Base-by-base conservation (phyloP, 768 basidiomycete species). In the Termitomyces sp. region DNA sequence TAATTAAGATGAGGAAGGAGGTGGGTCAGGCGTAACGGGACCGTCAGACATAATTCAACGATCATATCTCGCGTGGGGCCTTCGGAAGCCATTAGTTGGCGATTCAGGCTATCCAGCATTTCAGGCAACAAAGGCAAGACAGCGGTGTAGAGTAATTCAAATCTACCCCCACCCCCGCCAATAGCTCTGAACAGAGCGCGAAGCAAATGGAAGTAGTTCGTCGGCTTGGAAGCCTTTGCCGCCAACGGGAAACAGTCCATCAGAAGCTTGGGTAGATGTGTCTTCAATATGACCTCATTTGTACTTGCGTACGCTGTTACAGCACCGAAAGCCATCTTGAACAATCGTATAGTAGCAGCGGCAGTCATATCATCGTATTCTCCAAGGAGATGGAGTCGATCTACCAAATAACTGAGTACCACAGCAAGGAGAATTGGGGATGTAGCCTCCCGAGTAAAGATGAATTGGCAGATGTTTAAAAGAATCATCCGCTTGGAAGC, bases 201-300 rank as follows among this genome's bases (percentile, higher is more conserved):
- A 11, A 98, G 82, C 22, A 98, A 82, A 67, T 92, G 87, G 72
- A 94, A 94, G 69, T 98, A 98, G 67, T 95, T 90, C 1, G 87
- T 85, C 1, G 97, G 92, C 65, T 94, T 93, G 26, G 87, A 79
- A 1, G 96, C 88, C 70, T 94, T 95, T 30, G 93, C 90, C 3
- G 96, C 94, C 53, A 95, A 79, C 38, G 94, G 91, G 70, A 99
- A 97, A 59, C 92, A 98, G 65, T 94, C 91, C 88, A 97, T 95
- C 65, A 99, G 87, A 46, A 99, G 73, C 69, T 92, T 92, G 16
- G 91, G 86, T 36, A 99, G 81, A 73, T 98, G 93, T 1, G 90
- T 85, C 14, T 94, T 94, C n/a, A 99, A 77, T 54, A 98, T 93
- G 7, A 88, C 82, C 71, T 99, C 97, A 71, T 98, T 98, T 20